Evolutionary conservation across 2,329 filamentous ascomycete genomes (phyloP), one percentile per base, ranked within the genome.

Genomic region (Amauroascus niger): DNA sequence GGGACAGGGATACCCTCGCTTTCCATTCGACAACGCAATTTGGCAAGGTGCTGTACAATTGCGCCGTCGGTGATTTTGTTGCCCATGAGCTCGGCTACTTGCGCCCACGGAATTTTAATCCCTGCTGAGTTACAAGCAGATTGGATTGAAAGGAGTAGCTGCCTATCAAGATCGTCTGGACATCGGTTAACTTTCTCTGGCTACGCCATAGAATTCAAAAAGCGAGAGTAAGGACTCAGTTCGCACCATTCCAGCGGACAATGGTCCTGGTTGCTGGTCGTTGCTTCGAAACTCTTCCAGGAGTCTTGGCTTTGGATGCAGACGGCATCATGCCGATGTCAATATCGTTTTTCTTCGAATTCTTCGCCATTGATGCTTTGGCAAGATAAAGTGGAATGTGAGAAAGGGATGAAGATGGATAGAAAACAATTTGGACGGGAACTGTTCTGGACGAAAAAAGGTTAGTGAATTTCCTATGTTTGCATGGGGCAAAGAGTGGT

Each of bases 41-140:
- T 76, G 0, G 71, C 64, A 13, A 76, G 61, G 50, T 76, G 74
- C 57, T 76, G 74, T 1, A 71, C 61, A 20, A 76, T 74, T 1
- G 73, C 70, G 1, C 73, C 72, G 46, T 71, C 71, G 0, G 66
- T 68, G 52, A 71, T 70, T n/a, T 64, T 65, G 1, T 63, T 52
- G 5, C 68, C 68, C 68, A 76, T 72, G 1, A 63, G 57, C 20
- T 58, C 47, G 5, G 71, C 72, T 20, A 75, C 65, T 1, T 67
- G 56, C 1, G 61, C 59, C 71, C 72, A 76, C 7, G 74, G 74
- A 18, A 76, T 65, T 52, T 65, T 71, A 16, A 74, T 55, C 1
- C 63, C 62, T 2, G 61, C 45, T 2, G 57, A 49, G 33, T 70
- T 72, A 59, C 71, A 75, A 6, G 65, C 66, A 6, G 67, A 69